Evolutionary conservation across 1,284 basidiomycete species (phyloP).

Genomic region (Ceratobasidium sp.): DNA sequence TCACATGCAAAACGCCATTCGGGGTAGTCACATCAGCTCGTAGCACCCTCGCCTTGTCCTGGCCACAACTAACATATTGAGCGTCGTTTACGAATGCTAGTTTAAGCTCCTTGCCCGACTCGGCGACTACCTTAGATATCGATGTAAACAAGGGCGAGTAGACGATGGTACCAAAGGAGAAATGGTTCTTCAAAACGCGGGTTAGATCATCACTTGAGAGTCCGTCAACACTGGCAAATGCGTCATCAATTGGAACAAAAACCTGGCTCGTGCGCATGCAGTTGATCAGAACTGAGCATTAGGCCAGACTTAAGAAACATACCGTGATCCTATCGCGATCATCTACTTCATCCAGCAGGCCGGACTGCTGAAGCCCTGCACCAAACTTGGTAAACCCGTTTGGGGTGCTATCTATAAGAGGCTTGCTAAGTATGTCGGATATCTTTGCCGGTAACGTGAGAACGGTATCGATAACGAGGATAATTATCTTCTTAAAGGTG

Average conservation of each 20-base stretch:
- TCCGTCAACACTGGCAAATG: neutral
- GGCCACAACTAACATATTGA: neutral
- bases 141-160: neutral
- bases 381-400: conserved; percentile 17
- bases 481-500: neutral
- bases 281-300: neutral
- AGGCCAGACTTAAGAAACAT: neutral
- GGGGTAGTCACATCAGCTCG: conserved; percentile 5
- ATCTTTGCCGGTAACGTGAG: conserved; percentile 1
- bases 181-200: neutral
- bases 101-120: conserved; percentile 14
- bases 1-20: conserved; percentile 21
- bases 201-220: conserved; percentile 6
- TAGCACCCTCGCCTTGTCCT: conserved; percentile 1
- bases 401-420: neutral
- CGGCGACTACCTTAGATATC: neutral
- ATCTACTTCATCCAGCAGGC: neutral
- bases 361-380: conserved; percentile 1
- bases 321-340: neutral
- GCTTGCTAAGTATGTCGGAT: conserved; percentile 22
- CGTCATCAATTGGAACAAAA: conserved; percentile 28
- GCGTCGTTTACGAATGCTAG: neutral
- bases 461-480: conserved; percentile 20
- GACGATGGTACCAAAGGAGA: neutral
- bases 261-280: neutral